Percentiles rank a stretch among this genome's conserved stretches.
Conservation (phyloP, 164 flowering plant genomes). For the Liriodendron chinense region DNA sequence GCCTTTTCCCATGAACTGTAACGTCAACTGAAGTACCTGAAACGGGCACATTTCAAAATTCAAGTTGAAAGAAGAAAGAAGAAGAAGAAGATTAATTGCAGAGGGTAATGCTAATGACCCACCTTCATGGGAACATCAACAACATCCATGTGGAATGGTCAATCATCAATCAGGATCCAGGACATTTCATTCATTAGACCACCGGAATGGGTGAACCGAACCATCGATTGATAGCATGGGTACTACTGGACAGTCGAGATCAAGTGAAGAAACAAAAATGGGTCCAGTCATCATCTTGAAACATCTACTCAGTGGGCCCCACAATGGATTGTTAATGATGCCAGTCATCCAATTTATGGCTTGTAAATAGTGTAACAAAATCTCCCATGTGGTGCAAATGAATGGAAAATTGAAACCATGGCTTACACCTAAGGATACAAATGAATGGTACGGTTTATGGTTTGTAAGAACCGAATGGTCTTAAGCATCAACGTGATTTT, state of each 20-base stretch:
- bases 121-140: background rate
- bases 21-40: conserved; percentile 68
- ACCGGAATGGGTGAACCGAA: background rate
- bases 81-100: background rate
- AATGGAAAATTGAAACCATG: too few species aligned
- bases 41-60: background rate
- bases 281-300: background rate
- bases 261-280: background rate
- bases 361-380: too few species aligned
- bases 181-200: too few species aligned
- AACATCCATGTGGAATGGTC: background rate
- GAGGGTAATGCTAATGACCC: background rate
- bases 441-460: too few species aligned
- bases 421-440: too few species aligned
- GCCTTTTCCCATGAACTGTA: conserved; percentile 57
- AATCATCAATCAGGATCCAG: background rate
- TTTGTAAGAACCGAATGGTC: too few species aligned
- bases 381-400: too few species aligned
- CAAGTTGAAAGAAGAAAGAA: background rate
- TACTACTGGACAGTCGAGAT: background rate
- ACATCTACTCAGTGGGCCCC: too few species aligned
- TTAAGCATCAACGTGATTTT: too few species aligned
- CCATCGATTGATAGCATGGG: background rate
- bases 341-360: too few species aligned
- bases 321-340: too few species aligned